phyloP scores from a whole-genome alignment of 306 rosid species.

The Lithocarpus polystachyus region DNA sequence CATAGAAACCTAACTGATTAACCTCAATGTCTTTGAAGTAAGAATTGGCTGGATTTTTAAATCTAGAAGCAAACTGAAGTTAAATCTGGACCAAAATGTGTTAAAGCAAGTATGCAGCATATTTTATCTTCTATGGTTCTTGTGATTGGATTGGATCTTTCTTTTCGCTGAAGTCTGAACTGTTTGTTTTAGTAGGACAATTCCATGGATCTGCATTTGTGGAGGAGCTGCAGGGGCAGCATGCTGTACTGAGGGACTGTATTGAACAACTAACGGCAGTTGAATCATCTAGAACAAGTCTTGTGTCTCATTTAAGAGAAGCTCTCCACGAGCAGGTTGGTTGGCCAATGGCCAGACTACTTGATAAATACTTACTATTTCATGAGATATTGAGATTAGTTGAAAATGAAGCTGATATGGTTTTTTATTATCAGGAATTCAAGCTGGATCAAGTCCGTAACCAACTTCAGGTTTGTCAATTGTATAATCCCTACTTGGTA shows the following conservation, averaged over 20 bases:
- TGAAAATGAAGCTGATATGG: constrained; percentile 26
- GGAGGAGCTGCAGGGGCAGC: constrained; percentile 81
- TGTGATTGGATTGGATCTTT: constrained; percentile 17
- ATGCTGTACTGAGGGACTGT: constrained; percentile 63
- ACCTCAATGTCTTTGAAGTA: not conserved
- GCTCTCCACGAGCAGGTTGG: constrained; percentile 94
- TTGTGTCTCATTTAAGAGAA: constrained; percentile 80
- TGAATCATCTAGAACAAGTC: constrained; percentile 77
- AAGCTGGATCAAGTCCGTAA: constrained; percentile 81
- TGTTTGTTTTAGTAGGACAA: constrained; percentile 42
- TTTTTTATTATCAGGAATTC: constrained; percentile 60
- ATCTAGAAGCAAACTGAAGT: not conserved
- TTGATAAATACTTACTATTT: not conserved
- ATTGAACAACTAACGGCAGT: constrained; percentile 68
- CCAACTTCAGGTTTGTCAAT: constrained; percentile 83
- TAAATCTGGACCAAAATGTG: not conserved
- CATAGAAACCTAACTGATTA: not conserved
- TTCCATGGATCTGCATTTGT: constrained; percentile 57
- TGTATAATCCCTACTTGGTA: not conserved
- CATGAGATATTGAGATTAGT: not conserved
- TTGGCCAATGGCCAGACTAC: constrained; percentile 13
- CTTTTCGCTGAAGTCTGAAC: constrained; percentile 24
- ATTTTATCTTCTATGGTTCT: constrained; percentile 10
- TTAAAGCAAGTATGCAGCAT: not conserved
- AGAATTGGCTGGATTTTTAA: not conserved